A percentile compares a stretch with the other conserved stretches of the same genome.
These are phyloP conservation scores for Trametes maxima DNA, from an alignment of 768 basidiomycete species.

Conservation along the genomic window DNA sequence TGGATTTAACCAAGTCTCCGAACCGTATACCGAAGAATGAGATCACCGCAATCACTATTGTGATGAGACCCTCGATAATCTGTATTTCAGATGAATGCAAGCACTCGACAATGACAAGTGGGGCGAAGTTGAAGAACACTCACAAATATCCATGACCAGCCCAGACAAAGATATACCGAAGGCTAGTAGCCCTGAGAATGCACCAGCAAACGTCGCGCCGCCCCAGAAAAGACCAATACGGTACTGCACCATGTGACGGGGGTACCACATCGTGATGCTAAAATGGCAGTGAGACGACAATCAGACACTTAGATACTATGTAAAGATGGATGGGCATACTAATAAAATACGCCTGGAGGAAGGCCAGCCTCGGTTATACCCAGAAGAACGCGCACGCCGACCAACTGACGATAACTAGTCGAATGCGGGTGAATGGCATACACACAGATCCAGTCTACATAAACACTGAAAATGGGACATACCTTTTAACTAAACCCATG, in stretches of 20 bases:
- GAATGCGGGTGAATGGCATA: not conserved
- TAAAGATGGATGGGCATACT: constrained; percentile 39
- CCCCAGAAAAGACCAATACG: constrained; percentile 35
- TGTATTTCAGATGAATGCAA: constrained; percentile 20
- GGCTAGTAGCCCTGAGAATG: constrained; percentile 36
- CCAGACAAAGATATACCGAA: constrained; percentile 39
- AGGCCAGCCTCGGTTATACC: constrained; percentile 70
- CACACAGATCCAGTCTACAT: too few species aligned
- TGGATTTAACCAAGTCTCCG: too few species aligned
- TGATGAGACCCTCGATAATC: constrained; percentile 67
- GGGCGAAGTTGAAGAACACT: not conserved
- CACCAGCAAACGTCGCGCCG: constrained; percentile 29
- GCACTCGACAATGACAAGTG: too few species aligned
- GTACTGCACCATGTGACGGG: constrained; percentile 31
- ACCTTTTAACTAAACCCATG: constrained; percentile 74
- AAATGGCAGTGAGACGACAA: not conserved
- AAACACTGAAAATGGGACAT: not conserved
- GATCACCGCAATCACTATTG: constrained; percentile 53
- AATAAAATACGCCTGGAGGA: constrained; percentile 73
- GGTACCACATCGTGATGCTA: constrained; percentile 27
- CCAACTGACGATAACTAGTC: constrained; percentile 58
- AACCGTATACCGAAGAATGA: constrained; percentile 24
- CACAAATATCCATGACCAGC: constrained; percentile 40
- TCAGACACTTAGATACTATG: not conserved
- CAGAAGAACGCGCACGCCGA: constrained; percentile 56